Base-by-base conservation (phyloP, 192 early-diverging fungal species). In the Allomyces arbusculus region DNA sequence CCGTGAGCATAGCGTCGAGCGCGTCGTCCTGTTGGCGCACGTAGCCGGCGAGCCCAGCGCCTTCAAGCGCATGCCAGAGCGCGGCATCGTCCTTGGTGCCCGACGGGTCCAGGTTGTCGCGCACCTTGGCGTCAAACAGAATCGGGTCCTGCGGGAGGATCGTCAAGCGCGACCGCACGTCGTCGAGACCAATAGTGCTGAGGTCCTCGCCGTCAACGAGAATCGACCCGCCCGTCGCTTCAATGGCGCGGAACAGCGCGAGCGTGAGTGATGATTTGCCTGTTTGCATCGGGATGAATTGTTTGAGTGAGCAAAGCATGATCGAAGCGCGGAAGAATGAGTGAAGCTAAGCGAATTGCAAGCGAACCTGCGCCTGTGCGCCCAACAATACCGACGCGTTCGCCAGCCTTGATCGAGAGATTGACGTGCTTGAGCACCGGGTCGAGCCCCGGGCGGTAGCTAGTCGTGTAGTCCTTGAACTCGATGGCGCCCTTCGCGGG, bases 361-460 rank as follows among this genome's bases (percentile, higher is more conserved):
- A 40, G 8, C 33, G 33, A 8, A 40, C 89, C 90, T 1, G 89
- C 84, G 20, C 90, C 91, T 1, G 92, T 90, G 19, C 93, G 81
- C 10, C 93, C 93, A 55, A 95, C 93, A 61, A 97, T 84, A 50
- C 92, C 94, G 68, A 99, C 86, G 70, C 91, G 92, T 72, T 88
- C 81, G 16, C 76, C 76, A 23, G 86, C 79, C 4, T 76, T 75
- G 61, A 91, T 84, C 3, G 72, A 40, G 61, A 95, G 84, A 11
- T 82, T 82, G 20, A 99, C 72, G 62, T 83, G 73, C 63, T 88
- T 86, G 19, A 97, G 81, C 19, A 93, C 89, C 8, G 84, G 86
- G 25, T 81, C 77, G 66, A 63, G 66, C 24, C 87, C 90, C 28
- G 86, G 84, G 10, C 85, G 77, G 63, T 97, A 97, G 66, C 82